Evolutionary conservation across 805 yeast species (phyloP).

Genomic region (Ogataea pini): DNA sequence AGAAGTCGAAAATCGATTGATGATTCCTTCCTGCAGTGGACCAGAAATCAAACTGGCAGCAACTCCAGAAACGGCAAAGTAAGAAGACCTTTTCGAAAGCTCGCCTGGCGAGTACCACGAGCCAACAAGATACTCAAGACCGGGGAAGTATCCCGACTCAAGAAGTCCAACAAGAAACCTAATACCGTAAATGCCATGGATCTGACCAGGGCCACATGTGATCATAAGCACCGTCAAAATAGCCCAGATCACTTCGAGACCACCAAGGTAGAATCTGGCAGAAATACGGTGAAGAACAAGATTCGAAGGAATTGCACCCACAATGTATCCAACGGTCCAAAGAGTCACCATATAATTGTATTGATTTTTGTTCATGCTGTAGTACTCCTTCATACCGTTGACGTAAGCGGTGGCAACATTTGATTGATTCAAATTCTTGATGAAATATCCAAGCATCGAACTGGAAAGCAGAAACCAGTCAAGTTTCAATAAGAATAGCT

Average conservation of each 20-base stretch:
- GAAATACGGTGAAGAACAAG: constrained; percentile 42
- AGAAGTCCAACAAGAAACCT: constrained; percentile 45
- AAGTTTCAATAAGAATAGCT: constrained; percentile 45
- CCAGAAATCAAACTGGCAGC: constrained; percentile 41
- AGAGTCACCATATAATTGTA: constrained; percentile 45
- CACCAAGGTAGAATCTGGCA: constrained; percentile 47
- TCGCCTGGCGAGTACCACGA: constrained; percentile 39
- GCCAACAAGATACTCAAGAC: constrained; percentile 45
- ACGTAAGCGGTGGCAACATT: constrained; percentile 66
- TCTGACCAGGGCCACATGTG: constrained; percentile 28
- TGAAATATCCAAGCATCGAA: constrained; percentile 61
- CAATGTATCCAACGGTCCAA: constrained; percentile 52
- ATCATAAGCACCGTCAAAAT: constrained; percentile 41
- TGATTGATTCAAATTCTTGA: constrained; percentile 60
- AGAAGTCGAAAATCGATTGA: constrained; percentile 26
- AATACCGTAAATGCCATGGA: constrained; percentile 33
- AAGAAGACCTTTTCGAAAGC: constrained; percentile 38
- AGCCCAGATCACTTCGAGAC: constrained; percentile 47
- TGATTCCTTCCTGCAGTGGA: constrained; percentile 39
- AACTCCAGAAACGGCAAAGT: constrained; percentile 38
- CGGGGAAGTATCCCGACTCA: constrained; percentile 53
- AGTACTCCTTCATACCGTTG: constrained; percentile 58
- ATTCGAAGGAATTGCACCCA: constrained; percentile 50
- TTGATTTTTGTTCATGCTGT: constrained; percentile 53
- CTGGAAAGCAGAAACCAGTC: constrained; percentile 54